These are phyloP conservation scores for Saccharomycopsis fermentans DNA, from an alignment of 805 yeast species.

Conservation along the genomic window DNA sequence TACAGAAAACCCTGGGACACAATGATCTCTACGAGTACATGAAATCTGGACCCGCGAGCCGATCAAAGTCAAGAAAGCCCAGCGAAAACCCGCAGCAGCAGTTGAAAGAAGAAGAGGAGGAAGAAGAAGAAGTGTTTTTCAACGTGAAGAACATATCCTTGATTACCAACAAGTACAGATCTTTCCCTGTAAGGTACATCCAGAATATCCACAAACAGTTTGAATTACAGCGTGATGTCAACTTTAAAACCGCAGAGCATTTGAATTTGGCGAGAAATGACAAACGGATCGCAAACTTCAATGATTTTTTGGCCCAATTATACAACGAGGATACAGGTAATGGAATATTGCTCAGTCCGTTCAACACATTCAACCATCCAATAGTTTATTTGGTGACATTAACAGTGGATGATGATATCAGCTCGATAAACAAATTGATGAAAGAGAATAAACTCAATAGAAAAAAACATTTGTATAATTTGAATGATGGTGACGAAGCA, in stretches of 20 bases:
- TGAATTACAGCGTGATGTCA: neutral
- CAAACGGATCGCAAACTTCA: neutral
- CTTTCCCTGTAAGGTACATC: constrained; percentile 14
- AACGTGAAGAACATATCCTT: constrained; percentile 17
- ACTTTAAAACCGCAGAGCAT: neutral
- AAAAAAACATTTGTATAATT: constrained; percentile 12
- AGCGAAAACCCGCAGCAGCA: neutral
- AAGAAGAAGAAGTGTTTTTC: neutral
- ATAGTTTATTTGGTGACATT: constrained; percentile 13
- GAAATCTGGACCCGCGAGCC: neutral
- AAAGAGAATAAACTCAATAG: constrained; percentile 7
- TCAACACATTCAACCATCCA: constrained; percentile 18
- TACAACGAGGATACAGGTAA: constrained; percentile 9
- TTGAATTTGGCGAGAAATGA: neutral
- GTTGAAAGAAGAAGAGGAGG: neutral
- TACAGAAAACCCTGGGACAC: neutral
- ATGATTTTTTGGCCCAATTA: constrained; percentile 1
- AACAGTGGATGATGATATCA: constrained; percentile 7
- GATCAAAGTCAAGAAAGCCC: no score
- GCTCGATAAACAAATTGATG: constrained; percentile 8
- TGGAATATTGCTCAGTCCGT: constrained; percentile 11
- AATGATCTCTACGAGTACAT: neutral
- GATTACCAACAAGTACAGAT: constrained; percentile 11
- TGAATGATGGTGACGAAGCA: neutral
- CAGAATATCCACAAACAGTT: constrained; percentile 5